Evolutionary conservation across 306 rosid species (phyloP), one percentile per base, ranked within the genome.

Genomic region (Hylodesmum podocarpum): DNA sequence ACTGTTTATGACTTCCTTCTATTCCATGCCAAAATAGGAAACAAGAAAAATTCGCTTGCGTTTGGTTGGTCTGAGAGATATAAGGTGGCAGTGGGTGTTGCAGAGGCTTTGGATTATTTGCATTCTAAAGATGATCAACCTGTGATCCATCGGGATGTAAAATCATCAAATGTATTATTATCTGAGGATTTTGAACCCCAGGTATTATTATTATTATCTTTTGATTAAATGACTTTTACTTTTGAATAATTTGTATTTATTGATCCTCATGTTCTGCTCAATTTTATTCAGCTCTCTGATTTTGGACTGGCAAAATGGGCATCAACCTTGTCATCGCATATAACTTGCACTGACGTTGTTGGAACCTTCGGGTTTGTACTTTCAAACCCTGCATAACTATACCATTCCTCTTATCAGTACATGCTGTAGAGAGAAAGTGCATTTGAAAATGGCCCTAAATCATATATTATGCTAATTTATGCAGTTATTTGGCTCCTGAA

Each of bases 401-500:
- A 59, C 37, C 10, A 21, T 71, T 57, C 43, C 11, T 37, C 71
- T 18, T 29, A 41, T 66, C 65, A 49, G 19, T 67, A 55, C 5
- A 63, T 62, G 15, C 65, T 31, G 19, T 76, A 5, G 7, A 22
- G 65, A 77, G 54, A 55, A 55, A 82, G 33, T 37, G 41, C 10
- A 28, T 62, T 16, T 44, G 63, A 81, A 81, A 33, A 40, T 66
- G 18, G 25, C 75, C 46, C 80, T 82, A 63, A 70, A 25, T 59
- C 58, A 64, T 75, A 61, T 28, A 27, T 29, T 64, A 7, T 61
- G 62, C 63, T 55, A 31, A 19, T 81, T 81, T 47, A 47, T 88
- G 82, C 90, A 95, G 99, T 75, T 95, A 95, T 79, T 68, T 95
- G 88, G 99, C 99, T 78, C 99, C 99, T 31, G 99, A 95, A 62